Evolutionary conservation across 768 basidiomycete species (phyloP), one percentile per base, ranked within the genome.

Genomic region (Imleria badia): DNA sequence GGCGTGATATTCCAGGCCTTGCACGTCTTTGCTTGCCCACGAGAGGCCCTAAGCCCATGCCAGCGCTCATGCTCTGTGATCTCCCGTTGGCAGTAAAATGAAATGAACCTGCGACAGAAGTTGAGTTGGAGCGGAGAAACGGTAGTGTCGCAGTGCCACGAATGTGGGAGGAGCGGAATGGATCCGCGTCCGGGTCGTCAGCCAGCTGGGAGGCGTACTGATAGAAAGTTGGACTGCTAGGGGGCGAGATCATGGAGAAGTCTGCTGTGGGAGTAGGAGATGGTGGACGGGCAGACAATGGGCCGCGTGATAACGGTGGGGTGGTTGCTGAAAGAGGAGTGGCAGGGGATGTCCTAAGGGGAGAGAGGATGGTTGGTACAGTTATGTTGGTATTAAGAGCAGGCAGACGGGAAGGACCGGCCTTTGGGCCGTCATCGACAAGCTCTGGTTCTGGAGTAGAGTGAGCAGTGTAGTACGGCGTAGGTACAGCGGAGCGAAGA

Each of bases 201-300:
- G 49, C 55, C 14, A 67, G 65, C 26, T 63, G 64, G 40, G 71
- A 71, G n/a, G 65, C 45, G 39, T 67, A 67, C 42, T 74, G 71
- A 30, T 70, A 61, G 17, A 68, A 65, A 0, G 73, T 65, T 23
- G 72, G 72, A 17, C 66, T 67, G 42, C 67, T 73, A 17, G 75
- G 77, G 51, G 75, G 76, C 20, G 72, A 76, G 45, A 80, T 71
- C 49, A 80, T 70, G 31, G 78, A 80, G 48, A 75, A 80, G 52
- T 80, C 79, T 17, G 75, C 72, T 26, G 75, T 78, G 14, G 69
- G 73, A 0, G 77, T 54, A 17, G 79, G 80, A 17, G 80, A 81
- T 22, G 76, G 67, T 6, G 79, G 75, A 35, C 77, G 72, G 14
- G 66, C 46, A 31, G 52, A 54, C 8, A n/a, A 15, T 19, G 49